Percentiles rank a stretch among this genome's conserved stretches.
phyloP scores from a whole-genome alignment of 1,284 basidiomycete genomes.

The Peniophora sp. region DNA sequence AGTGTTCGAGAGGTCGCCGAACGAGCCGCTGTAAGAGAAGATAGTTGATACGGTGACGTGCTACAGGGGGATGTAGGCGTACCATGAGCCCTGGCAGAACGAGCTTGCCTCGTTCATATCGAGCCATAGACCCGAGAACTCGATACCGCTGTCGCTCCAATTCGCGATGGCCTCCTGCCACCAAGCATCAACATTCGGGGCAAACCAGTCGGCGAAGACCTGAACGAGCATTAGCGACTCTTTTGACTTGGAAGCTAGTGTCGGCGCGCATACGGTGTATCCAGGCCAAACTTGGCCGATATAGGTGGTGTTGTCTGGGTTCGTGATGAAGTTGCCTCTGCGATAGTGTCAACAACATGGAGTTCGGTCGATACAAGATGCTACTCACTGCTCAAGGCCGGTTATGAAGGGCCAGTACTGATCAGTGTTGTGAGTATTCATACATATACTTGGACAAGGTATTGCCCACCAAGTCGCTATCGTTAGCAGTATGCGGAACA shows the following conservation, averaged over 20 bases:
- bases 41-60: not conserved
- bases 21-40: constrained; percentile 40
- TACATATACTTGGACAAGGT: not conserved
- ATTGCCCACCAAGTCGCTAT: constrained; percentile 30
- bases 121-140: constrained; percentile 67
- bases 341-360: not conserved
- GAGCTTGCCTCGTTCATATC: constrained; percentile 70
- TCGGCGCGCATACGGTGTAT: constrained; percentile 27
- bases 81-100: constrained; percentile 62
- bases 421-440: constrained; percentile 1
- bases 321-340: constrained; percentile 58
- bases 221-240: constrained; percentile 5
- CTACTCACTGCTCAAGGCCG: constrained; percentile 30
- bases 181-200: constrained; percentile 43
- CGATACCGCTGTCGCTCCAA: constrained; percentile 50
- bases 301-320: constrained; percentile 59
- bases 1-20: constrained; percentile 41
- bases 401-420: constrained; percentile 39
- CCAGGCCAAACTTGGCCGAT: constrained; percentile 62
- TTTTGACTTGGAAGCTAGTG: not conserved
- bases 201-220: constrained; percentile 67
- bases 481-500: constrained; percentile 27
- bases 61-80: constrained; percentile 10
- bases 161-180: constrained; percentile 56
- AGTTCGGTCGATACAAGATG: not conserved